Evolutionary conservation across 257 asterid species (phyloP), one percentile per base, ranked within the genome.

Genomic region (Plantago elongata): DNA sequence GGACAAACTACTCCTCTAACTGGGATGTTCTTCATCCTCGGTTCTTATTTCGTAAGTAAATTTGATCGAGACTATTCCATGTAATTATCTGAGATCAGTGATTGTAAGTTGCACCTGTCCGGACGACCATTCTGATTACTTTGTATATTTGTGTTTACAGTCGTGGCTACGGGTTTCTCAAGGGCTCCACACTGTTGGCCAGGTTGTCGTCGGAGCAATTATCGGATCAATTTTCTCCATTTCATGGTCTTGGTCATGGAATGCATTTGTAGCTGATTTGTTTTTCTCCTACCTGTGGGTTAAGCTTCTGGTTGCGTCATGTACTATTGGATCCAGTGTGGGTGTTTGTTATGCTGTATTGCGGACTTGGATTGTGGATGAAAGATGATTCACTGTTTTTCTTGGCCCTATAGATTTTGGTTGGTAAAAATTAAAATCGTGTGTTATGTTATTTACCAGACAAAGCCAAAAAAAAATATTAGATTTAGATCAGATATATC

Each of bases 151-250:
- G 27, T 58, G 18, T 63, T 45, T 77, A 76, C 89, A 85, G 96
- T 73, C 94, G n/a, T 90, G 96, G 97, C 90, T 87, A 51, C 80
- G 97, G 56, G 78, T 87, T 66, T 80, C 86, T 9, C 95, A 87
- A 57, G 73, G 70, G 13, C 77, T 83, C 60, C 96, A 87, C 60
- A 85, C 94, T 5, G 55, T 72, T 67, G 79, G 80, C 74, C 97
- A 87, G 76, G 93, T 90, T 12, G 50, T 64, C 1, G 95, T 82
- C 42, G 97, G 96, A 74, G 88, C 89, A 12, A 34, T 76, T 45
- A 4, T 83, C 11, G 95, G 95, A 49, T 74, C 72, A 29, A 1
- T 68, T 29, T 80, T 90, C 75, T 74, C 79, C 43, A 3, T 78
- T 29, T 49, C 80, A 12, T 90, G 96, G 96, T 68, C 79, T 66